These are phyloP conservation scores for Triticum turgidum DNA, from an alignment of 176 grass and related monocot genomes.

Conservation along the genomic window DNA sequence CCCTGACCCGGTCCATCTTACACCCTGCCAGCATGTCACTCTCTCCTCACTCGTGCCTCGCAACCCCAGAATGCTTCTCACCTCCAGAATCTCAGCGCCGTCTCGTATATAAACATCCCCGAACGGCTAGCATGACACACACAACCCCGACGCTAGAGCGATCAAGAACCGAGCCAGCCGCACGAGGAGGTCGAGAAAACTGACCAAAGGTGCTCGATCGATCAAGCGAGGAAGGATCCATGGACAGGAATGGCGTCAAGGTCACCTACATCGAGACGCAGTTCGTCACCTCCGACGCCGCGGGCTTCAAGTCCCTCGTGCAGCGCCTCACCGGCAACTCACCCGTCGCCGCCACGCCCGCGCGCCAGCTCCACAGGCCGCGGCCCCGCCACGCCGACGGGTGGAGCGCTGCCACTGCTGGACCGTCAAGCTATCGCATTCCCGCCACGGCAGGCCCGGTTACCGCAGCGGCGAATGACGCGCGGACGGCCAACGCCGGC, in stretches of 20 bases:
- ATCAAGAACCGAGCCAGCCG: no score
- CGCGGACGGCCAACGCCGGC: no score
- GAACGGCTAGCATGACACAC: not conserved
- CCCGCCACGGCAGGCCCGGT: not conserved
- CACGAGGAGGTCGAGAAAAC: not conserved
- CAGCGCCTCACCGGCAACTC: slow-evolving; percentile 52
- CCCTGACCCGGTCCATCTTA: not conserved
- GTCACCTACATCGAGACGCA: slow-evolving; percentile 52
- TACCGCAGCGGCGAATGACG: not conserved
- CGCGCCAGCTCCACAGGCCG: not conserved
- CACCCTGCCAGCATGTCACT: not conserved
- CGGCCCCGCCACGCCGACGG: not conserved
- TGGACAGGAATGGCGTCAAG: slow-evolving; percentile 36
- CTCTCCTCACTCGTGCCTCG: not conserved
- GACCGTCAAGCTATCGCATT: not conserved
- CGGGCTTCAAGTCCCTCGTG: slow-evolving; percentile 48
- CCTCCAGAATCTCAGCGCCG: not conserved
- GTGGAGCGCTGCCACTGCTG: not conserved
- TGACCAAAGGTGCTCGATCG: no score
- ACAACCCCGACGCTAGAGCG: not conserved
- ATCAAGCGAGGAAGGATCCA: no score
- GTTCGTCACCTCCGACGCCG: slow-evolving; percentile 48
- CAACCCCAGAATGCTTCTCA: not conserved
- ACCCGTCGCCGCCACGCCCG: not conserved
- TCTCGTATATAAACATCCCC: not conserved